Evolutionary conservation across 495 filamentous ascomycete genomes (phyloP), one percentile per base, ranked within the genome.

Genomic region (Hyaloscypha variabilis): DNA sequence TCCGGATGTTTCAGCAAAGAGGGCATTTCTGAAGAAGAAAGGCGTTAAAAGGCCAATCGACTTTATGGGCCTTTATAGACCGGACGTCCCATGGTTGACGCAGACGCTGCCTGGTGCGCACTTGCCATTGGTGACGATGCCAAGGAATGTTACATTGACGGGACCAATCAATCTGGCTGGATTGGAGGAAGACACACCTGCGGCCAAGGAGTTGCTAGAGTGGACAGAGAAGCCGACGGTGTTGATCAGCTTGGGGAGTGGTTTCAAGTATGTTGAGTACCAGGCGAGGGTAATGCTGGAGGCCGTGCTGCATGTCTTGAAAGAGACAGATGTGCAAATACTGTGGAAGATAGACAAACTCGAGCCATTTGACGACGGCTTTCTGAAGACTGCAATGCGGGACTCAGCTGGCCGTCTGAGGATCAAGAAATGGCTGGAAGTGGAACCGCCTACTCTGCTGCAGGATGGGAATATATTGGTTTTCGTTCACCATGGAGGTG

Each of bases 401-500:
- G 58, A 60, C 55, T 63, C 71, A 21, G 66, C 75, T n/a, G 77
- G 70, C 6, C 64, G 73, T 1, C 71, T 78, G 0, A 70, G 71
- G n/a, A 76, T 81, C 36, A 57, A 68, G 10, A 50, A 73, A 31
- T 84, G 82, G 82, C 75, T 82, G 24, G 62, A 78, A 42, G 74
- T 79, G 4, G 80, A 82, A 46, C 80, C 80, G 19, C 74, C 79
- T 52, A 71, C 78, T 4, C 69, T 83, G 56, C 67, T 84, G 19
- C 68, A 80, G 60, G 77, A 74, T 0, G 80, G 80, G 0, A 68
- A 78, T 25, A 77, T 83, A 29, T 69, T 77, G n/a, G 74, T 74
- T 23, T 81, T 77, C 26, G 80, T 83, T 8, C 79, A 82, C 52
- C 81, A 83, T 60, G 81, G 82, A 6, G 80, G 82, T 28, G 77